Conservation (phyloP, 305 asterid species). For the Plantago coronopus region DNA sequence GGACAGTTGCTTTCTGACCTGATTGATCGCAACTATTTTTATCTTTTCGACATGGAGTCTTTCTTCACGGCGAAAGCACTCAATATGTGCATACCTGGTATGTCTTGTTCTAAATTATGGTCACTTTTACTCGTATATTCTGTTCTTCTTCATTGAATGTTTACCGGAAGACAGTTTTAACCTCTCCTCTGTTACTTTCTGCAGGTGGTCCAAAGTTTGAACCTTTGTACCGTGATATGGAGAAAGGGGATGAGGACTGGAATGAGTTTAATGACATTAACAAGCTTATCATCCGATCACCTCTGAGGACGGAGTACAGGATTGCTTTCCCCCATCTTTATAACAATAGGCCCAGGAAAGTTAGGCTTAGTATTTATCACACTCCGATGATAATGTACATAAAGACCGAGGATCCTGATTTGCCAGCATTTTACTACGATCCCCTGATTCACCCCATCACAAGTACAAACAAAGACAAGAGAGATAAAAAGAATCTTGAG, state of each 20-base stretch:
- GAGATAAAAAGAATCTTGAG: constrained; percentile 66
- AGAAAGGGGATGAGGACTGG: constrained; percentile 99
- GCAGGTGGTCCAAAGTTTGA: constrained; percentile 99
- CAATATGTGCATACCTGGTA: constrained; percentile 99
- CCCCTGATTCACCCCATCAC: constrained; percentile 96
- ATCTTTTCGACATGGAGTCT: constrained; percentile 98
- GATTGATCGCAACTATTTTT: constrained; percentile 90
- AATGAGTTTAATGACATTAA: constrained; percentile 96
- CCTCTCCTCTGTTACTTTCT: neutral
- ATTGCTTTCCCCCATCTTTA: constrained; percentile 96
- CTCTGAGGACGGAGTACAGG: constrained; percentile 96
- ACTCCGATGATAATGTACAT: constrained; percentile 98
- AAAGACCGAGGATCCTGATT: constrained; percentile 98
- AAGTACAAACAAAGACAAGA: constrained; percentile 64
- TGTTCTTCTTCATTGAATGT: constrained; percentile 7
- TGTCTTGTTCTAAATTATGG: constrained; percentile 13
- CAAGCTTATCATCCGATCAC: constrained; percentile 94
- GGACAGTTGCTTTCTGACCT: constrained; percentile 98
- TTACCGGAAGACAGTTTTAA: neutral
- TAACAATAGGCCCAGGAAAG: constrained; percentile 95
- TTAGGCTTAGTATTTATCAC: constrained; percentile 84
- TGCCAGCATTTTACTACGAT: constrained; percentile 96
- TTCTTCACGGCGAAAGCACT: constrained; percentile 99
- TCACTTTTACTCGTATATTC: neutral
- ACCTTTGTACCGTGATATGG: constrained; percentile 99